Evolutionary conservation across 2,329 filamentous ascomycete species (phyloP), one percentile per base, ranked within the genome.

Genomic region (Paecilomyces variotii): DNA sequence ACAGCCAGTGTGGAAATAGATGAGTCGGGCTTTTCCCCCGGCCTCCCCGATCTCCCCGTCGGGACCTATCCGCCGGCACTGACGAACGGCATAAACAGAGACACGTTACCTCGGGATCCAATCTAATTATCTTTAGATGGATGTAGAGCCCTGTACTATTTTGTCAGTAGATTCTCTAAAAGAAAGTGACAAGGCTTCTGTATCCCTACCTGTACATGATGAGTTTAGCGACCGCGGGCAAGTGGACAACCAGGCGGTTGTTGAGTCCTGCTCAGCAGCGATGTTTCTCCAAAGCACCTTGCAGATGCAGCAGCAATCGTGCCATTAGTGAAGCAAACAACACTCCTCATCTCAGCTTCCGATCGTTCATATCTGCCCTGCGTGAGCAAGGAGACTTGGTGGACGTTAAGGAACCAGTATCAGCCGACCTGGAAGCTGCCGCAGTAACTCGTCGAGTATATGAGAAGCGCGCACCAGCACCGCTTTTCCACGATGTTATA

Each of bases 401-500:
- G 10, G 56, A 56, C 27, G 58, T 63, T 32, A 57, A 60, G n/a
- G 55, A 60, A 56, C 53, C 59, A 35, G 61, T 63, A 3, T 56
- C 57, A 26, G 54, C 57, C 12, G 34, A 63, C 49, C 56, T 63
- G 4, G 61, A 63, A 45, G 10, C 57, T n/a, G 61, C 34, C 11
- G 59, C 61, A 5, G 59, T 61, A 14, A 56, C 58, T 25, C 59
- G 59, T 34, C 59, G 56, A 50, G 61, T 61, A 27, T 61, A 58
- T 32, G 61, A 63, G 53, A 59, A 51, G 3, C 55, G 55, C 26
- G 55, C 53, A 7, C 55, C 45, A 25, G 55, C 58, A 35, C 59
- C 59, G 14, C 52, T 63, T 26, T 58, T 60, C 45, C 45, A 60
- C 25, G 53, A 57, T 19, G 25, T 55, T 26, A 50, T 32, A 49